A percentile compares a stretch with the other conserved stretches of the same genome.
These are phyloP conservation scores for Aegilops sharonensis DNA, from an alignment of 176 grass and related monocot genomes.

Conservation along the genomic window DNA sequence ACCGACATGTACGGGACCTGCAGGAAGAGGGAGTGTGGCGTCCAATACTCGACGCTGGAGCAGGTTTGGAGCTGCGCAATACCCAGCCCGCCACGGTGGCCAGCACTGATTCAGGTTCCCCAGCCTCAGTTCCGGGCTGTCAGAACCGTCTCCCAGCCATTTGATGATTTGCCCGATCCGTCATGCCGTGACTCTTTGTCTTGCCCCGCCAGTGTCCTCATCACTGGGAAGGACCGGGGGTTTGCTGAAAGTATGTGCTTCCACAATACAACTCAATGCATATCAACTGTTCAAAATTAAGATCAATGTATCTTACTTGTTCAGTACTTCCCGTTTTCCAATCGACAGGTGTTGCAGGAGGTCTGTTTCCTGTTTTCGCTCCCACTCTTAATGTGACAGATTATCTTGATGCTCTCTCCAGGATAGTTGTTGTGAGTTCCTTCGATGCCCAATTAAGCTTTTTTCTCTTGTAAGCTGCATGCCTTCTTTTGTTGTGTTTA, in stretches of 20 bases:
- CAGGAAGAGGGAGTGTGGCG: slow-evolving; percentile 47
- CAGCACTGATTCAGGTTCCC: slow-evolving; percentile 70
- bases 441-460: neutral
- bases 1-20: slow-evolving; percentile 31
- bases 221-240: slow-evolving; percentile 58
- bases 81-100: slow-evolving; percentile 53
- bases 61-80: slow-evolving; percentile 63
- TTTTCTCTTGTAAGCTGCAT: neutral
- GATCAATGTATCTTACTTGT: slow-evolving; percentile 19
- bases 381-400: slow-evolving; percentile 53
- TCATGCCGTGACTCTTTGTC: slow-evolving; percentile 51
- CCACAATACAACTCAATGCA: neutral
- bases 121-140: slow-evolving; percentile 48
- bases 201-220: slow-evolving; percentile 60
- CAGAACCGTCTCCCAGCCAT: neutral
- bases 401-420: slow-evolving; percentile 60
- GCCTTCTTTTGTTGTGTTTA: slow-evolving; percentile 25
- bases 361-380: slow-evolving; percentile 50
- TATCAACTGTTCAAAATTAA: neutral
- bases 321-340: neutral
- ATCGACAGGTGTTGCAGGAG: slow-evolving; percentile 53
- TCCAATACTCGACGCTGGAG: slow-evolving; percentile 67
- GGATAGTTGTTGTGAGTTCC: slow-evolving; percentile 58
- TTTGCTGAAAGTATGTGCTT: slow-evolving; percentile 51
- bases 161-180: slow-evolving; percentile 54